phyloP scores from a whole-genome alignment of 139 green algal species.

The Tetraselmis striata region DNA sequence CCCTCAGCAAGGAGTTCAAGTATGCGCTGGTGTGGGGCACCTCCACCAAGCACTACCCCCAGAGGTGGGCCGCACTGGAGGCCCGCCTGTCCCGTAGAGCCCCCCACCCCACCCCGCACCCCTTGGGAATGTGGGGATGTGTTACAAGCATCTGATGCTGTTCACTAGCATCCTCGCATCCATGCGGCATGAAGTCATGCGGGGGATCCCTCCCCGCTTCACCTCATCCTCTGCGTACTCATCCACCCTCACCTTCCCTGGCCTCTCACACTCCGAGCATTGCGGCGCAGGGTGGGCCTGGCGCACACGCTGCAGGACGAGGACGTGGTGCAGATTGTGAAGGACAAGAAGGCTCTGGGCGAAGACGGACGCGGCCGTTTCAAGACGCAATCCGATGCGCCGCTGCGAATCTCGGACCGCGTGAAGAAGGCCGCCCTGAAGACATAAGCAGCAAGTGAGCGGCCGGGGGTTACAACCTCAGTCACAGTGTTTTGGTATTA shows the following conservation, averaged over 20 bases:
- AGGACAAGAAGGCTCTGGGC: conserved; percentile 74
- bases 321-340: conserved; percentile 93
- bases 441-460: conserved; percentile 54
- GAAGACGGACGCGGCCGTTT: conserved; percentile 73
- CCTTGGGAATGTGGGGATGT: no score
- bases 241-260: no score
- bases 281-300: conserved; percentile 24
- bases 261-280: no score
- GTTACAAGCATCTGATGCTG: no score
- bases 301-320: conserved; percentile 63
- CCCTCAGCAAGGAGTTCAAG: conserved; percentile 73
- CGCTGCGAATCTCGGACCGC: conserved; percentile 77
- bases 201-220: no score
- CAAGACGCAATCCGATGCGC: conserved; percentile 57
- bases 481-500: no score
- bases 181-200: no score
- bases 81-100: background rate
- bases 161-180: no score
- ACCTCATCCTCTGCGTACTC: no score
- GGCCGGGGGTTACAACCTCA: no score
- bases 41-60: conserved; percentile 90
- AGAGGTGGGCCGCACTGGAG: conserved; percentile 55
- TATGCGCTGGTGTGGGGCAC: conserved; percentile 95
- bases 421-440: conserved; percentile 96
- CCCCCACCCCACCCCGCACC: no score